Base-by-base conservation (phyloP, 768 basidiomycete species). In the Kwoniella europaea region DNA sequence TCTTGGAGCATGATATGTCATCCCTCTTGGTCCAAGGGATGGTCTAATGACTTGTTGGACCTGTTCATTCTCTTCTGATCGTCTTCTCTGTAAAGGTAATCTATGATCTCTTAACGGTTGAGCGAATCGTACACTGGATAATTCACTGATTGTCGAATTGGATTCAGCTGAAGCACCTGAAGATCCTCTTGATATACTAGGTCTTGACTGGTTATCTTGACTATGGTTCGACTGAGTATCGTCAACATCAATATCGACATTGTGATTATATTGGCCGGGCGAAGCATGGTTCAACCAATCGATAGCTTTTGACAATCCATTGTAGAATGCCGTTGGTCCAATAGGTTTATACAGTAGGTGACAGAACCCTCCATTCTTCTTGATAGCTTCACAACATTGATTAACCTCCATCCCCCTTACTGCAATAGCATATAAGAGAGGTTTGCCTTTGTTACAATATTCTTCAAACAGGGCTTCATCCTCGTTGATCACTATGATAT, bases 331-430 rank as follows among this genome's bases (percentile, higher is more conserved):
- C 55, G 88, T 88, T 3, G 94, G 94, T 2, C 94, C 93, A 27
- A 90, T 90, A 10, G 94, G 94, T 81, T 97, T 98, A 87, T 90
- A 92, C 13, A 95, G 84, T 24, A 93, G 86, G n/a, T 92, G 90
- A 82, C 92, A 93, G 83, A 92, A 91, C 29, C 94, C 94, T 10
- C 94, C 94, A 12, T 90, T 88, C 54, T 86, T 86, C 79, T 93
- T 92, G 79, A 81, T 59, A 57, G 63, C 90, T 80, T 63, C 85
- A 83, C 16, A 90, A 86, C 81, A 88, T 90, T 18, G 91, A 54
- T 43, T 68, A 10, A 63, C 18, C 46, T 67, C 70, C 42, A 42
- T 63, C 15, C 27, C 90, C 56, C 92, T 88, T 41, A 87, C 86
- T 0, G 91, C 87, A 18, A 91, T 90, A 46, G 95, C 85, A 63